Evolutionary conservation across 352 stramenopile genomes (phyloP).

Genomic region (Pythium graminicola): DNA sequence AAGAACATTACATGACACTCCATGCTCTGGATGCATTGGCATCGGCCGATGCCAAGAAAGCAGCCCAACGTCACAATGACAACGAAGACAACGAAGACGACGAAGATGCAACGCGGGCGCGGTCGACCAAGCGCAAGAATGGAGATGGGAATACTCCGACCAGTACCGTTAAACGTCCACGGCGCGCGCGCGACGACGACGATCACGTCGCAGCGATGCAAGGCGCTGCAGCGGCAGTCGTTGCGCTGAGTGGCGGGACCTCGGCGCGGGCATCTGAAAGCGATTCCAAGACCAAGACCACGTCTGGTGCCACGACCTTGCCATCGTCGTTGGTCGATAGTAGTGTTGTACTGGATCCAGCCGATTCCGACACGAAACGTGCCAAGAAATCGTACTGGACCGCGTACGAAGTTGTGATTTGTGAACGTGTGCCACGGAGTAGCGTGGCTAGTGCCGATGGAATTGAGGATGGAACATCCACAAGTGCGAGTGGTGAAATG

Average conservation of each 20-base stretch:
- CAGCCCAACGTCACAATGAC: conserved; percentile 6
- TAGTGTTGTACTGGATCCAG: conserved; percentile 14
- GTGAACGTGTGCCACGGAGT: conserved; percentile 9
- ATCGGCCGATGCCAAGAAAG: conserved; percentile 17
- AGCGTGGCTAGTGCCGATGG: neutral
- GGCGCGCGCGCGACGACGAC: conserved; percentile 16
- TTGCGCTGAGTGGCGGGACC: conserved; percentile 16
- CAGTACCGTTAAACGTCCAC: conserved; percentile 6
- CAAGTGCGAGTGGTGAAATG: neutral
- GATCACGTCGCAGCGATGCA: conserved; percentile 17
- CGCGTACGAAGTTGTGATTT: conserved; percentile 25
- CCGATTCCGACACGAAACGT: conserved; percentile 25
- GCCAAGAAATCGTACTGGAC: conserved; percentile 30
- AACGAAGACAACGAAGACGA: conserved; percentile 5
- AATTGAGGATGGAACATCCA: neutral
- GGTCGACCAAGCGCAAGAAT: neutral
- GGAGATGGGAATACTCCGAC: neutral
- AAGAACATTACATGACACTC: conserved; percentile 26
- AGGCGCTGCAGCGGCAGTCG: conserved; percentile 18
- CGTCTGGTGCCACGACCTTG: neutral
- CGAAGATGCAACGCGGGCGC: neutral
- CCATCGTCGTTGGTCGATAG: conserved; percentile 14
- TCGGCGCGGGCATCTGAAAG: neutral
- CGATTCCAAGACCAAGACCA: neutral
- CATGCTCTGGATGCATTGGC: conserved; percentile 20